phyloP scores from a whole-genome alignment of 495 filamentous ascomycete genomes.

The Glonium stellatum region DNA sequence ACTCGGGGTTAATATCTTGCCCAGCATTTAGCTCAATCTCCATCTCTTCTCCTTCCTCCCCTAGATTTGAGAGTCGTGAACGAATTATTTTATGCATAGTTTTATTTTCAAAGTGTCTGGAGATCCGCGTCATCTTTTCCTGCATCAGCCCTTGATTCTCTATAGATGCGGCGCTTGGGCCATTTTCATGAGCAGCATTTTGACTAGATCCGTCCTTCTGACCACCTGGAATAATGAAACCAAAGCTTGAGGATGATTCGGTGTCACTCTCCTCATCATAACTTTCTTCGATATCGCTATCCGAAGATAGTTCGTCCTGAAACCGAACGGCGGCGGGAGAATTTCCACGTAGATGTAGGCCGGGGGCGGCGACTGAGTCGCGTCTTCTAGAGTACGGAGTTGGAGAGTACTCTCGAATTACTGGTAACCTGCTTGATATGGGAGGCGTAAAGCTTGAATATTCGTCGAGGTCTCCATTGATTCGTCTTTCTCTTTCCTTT shows the following conservation, averaged over 20 bases:
- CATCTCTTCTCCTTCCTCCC: background rate
- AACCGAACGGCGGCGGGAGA: background rate
- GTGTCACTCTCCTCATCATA: background rate
- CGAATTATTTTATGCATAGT: background rate
- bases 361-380: no score
- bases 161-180: background rate
- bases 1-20: background rate
- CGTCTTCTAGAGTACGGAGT: no score
- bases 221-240: background rate
- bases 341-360: no score
- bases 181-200: background rate
- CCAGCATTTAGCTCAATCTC: background rate
- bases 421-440: no score
- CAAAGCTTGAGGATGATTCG: background rate
- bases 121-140: background rate
- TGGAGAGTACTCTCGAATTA: no score
- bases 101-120: background rate
- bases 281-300: background rate
- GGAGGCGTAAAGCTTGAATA: no score
- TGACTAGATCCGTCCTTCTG: background rate
- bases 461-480: no score
- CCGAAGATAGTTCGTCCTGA: background rate
- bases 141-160: background rate
- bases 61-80: background rate
- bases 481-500: no score